Evolutionary conservation across 2,329 filamentous ascomycete genomes (phyloP).

Genomic region (Annulohypoxylon truncatum): DNA sequence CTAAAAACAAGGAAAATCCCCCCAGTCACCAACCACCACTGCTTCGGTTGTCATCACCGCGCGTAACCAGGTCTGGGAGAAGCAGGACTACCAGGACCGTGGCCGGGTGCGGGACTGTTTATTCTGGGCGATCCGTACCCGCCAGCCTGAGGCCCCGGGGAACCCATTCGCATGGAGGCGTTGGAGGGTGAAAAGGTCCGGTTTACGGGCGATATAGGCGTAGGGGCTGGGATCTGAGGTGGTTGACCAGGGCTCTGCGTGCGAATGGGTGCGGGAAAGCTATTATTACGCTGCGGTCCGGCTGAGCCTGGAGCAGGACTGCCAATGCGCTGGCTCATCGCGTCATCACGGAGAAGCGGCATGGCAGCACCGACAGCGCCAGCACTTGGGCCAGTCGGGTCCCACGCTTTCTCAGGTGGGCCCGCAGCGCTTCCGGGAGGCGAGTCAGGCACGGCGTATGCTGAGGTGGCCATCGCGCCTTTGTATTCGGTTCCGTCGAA

Average conservation of each 20-base stretch:
- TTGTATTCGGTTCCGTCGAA: conserved; percentile 55
- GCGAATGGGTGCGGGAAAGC: conserved; percentile 36
- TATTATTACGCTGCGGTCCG: conserved; percentile 37
- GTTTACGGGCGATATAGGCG: conserved; percentile 40
- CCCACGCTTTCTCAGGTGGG: conserved; percentile 49
- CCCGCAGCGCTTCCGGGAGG: conserved; percentile 41
- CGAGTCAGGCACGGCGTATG: conserved; percentile 52
- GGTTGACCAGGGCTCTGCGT: conserved; percentile 42
- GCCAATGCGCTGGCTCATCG: conserved; percentile 28
- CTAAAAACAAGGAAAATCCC: neutral
- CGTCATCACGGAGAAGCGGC: conserved; percentile 46
- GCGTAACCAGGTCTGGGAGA: conserved; percentile 12
- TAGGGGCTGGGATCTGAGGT: conserved; percentile 36
- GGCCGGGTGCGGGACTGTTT: conserved; percentile 43
- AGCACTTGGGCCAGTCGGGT: conserved; percentile 36
- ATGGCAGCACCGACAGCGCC: conserved; percentile 34
- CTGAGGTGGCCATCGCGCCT: conserved; percentile 45
- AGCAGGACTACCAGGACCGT: conserved; percentile 21
- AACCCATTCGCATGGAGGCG: conserved; percentile 45
- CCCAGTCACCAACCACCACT: neutral
- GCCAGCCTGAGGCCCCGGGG: conserved; percentile 42
- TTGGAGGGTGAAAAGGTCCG: conserved; percentile 48
- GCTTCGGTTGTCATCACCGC: conserved; percentile 1
- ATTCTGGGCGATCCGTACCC: conserved; percentile 27
- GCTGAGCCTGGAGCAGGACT: conserved; percentile 5